Evolutionary conservation across 352 stramenopile species (phyloP).

Genomic region (Globisporangium paroecandrum): DNA sequence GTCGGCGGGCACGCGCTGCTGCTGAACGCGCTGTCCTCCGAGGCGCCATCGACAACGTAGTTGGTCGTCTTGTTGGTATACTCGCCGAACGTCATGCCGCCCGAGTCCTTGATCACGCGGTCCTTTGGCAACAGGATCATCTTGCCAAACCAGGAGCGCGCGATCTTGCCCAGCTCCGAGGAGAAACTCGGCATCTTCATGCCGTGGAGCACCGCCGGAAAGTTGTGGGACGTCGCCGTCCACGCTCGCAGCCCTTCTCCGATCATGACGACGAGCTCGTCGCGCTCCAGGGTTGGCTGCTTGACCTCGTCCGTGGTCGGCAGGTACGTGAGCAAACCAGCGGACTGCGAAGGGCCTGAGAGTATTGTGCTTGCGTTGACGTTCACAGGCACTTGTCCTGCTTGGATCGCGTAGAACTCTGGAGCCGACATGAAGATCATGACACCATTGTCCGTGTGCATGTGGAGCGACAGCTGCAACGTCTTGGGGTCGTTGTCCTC

Average conservation of each 20-base stretch:
- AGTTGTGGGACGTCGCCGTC: conserved; percentile 8
- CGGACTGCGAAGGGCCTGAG: conserved; percentile 9
- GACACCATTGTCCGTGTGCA: conserved; percentile 26
- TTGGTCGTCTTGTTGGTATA: conserved; percentile 19
- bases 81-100: conserved; percentile 15
- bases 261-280: conserved; percentile 31
- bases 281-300: conserved; percentile 17
- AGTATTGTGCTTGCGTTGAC: conserved; percentile 9
- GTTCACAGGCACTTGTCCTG: neutral
- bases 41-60: conserved; percentile 10
- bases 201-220: conserved; percentile 20
- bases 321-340: conserved; percentile 20
- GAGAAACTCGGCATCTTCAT: conserved; percentile 24
- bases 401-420: conserved; percentile 17
- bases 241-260: conserved; percentile 21
- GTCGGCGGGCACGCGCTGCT: conserved; percentile 15
- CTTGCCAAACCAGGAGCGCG: conserved; percentile 8
- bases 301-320: conserved; percentile 9
- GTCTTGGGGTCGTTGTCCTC: neutral
- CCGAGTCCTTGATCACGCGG: conserved; percentile 15
- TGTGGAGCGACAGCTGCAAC: conserved; percentile 15
- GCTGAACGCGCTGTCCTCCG: conserved; percentile 12
- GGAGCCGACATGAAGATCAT: conserved; percentile 23
- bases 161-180: conserved; percentile 11
- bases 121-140: conserved; percentile 26